These are phyloP conservation scores for Boechera divaricarpa DNA, from an alignment of 345 rosid genomes.

Conservation along the genomic window DNA sequence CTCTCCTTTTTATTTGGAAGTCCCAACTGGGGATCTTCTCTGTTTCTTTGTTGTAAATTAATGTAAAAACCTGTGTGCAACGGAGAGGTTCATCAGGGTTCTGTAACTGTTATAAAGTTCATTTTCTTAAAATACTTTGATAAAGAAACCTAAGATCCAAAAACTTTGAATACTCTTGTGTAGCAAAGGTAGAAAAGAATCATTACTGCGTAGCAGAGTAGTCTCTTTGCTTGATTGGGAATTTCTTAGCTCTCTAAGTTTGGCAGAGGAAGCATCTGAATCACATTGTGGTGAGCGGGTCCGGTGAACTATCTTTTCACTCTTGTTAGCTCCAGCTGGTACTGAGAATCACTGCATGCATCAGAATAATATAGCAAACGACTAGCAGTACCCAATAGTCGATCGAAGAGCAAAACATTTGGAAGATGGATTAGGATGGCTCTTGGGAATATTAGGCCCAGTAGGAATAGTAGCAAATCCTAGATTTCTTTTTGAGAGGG, in stretches of 20 bases:
- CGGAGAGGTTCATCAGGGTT: background rate
- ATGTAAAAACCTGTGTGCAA: slow-evolving; percentile 16
- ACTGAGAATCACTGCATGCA: background rate
- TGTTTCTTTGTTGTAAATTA: slow-evolving; percentile 34
- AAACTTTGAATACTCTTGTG: background rate
- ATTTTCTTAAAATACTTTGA: slow-evolving; percentile 18
- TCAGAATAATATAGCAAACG: background rate
- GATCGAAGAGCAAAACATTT: background rate
- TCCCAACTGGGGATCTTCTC: slow-evolving; percentile 19
- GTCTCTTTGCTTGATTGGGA: background rate
- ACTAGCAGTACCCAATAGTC: background rate
- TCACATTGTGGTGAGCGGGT: background rate
- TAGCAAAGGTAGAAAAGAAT: slow-evolving; percentile 2
- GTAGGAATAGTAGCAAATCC: background rate
- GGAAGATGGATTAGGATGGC: background rate
- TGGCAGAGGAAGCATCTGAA: background rate
- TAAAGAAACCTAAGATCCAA: background rate
- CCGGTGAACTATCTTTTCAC: too few relatives aligned
- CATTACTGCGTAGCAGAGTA: background rate
- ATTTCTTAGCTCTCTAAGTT: background rate
- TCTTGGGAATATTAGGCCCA: background rate
- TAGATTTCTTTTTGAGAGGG: background rate
- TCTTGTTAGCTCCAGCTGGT: background rate
- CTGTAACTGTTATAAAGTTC: slow-evolving; percentile 23
- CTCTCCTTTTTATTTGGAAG: slow-evolving; percentile 26